phyloP scores from a whole-genome alignment of 495 filamentous ascomycete species.

The Symbiotaphrina buchneri region DNA sequence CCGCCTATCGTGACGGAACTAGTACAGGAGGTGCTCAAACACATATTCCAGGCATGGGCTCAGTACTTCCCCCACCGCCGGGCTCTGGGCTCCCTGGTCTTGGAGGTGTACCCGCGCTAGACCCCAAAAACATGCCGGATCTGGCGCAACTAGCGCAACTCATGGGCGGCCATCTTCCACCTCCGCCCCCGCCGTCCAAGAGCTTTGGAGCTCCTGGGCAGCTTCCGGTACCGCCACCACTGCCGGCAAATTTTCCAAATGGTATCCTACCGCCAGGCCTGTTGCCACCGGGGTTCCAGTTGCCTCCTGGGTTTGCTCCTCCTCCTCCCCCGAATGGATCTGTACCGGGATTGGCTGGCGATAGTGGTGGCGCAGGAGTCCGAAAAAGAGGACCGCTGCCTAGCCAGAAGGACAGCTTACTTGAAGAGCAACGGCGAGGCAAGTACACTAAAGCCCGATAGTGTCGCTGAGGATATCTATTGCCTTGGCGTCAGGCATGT shows the following conservation, averaged over 20 bases:
- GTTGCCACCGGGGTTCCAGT: conserved; percentile 19
- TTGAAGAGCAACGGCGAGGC: conserved; percentile 47
- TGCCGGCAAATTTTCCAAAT: conserved; percentile 1
- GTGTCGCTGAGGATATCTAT: too few relatives aligned
- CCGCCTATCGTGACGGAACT: conserved; percentile 7
- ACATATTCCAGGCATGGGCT: conserved; percentile 22
- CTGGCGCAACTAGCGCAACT: conserved; percentile 43
- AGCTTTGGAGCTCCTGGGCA: background rate
- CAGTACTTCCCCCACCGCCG: conserved; percentile 22
- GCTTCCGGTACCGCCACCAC: conserved; percentile 11
- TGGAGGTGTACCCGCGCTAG: conserved; percentile 16
- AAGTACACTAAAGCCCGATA: conserved; percentile 17
- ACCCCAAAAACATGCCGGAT: conserved; percentile 38
- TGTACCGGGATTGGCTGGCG: conserved; percentile 10
- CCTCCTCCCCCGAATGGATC: conserved; percentile 10
- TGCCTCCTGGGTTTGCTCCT: conserved; percentile 20
- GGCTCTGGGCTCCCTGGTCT: background rate
- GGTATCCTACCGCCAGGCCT: conserved; percentile 13
- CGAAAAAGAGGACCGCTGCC: conserved; percentile 31
- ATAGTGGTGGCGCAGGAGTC: conserved; percentile 15
- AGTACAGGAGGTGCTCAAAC: conserved; percentile 15
- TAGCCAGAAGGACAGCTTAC: conserved; percentile 63
- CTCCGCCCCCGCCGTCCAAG: conserved; percentile 5
- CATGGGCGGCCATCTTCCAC: conserved; percentile 16
- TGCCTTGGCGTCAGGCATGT: too few relatives aligned